A percentile compares a stretch with the other conserved stretches of the same genome.
phyloP scores from a whole-genome alignment of 257 asterid species.

The Coffea eugenioides region DNA sequence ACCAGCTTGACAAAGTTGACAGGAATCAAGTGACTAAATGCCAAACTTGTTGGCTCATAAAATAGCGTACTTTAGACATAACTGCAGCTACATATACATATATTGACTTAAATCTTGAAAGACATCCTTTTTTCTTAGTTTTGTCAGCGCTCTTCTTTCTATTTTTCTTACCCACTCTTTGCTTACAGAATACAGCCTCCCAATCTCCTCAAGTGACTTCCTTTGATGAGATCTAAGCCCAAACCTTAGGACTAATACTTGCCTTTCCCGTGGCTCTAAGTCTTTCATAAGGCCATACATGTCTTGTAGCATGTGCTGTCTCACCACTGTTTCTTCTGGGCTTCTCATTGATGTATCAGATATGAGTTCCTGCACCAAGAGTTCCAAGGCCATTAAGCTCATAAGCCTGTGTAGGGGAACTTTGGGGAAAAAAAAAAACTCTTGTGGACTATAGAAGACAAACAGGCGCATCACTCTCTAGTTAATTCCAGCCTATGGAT shows the following conservation, averaged over 20 bases:
- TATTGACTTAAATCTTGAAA: conserved; percentile 48
- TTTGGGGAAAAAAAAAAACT: too few species aligned
- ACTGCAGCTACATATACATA: conserved; percentile 30
- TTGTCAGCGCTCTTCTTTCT: conserved; percentile 61
- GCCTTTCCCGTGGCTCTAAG: conserved; percentile 65
- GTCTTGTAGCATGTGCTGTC: conserved; percentile 48
- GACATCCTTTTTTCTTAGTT: conserved; percentile 44
- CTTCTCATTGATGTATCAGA: conserved; percentile 54
- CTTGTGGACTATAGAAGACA: too few species aligned
- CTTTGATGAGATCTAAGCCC: conserved; percentile 56
- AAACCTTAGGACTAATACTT: conserved; percentile 66
- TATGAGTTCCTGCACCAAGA: conserved; percentile 51
- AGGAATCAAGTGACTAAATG: neutral
- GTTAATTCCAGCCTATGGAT: too few species aligned
- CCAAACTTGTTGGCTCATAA: neutral
- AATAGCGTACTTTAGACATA: neutral
- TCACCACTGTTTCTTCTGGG: conserved; percentile 53
- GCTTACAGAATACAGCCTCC: conserved; percentile 63
- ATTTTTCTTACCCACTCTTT: conserved; percentile 91
- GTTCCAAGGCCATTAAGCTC: neutral
- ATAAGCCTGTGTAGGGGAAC: neutral
- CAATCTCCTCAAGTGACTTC: conserved; percentile 79
- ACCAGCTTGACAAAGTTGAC: neutral
- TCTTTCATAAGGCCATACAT: conserved; percentile 48
- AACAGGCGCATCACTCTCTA: too few species aligned